These are phyloP conservation scores for Taphrina flavorubra DNA, from an alignment of 1,139 yeast genomes.

Conservation along the genomic window DNA sequence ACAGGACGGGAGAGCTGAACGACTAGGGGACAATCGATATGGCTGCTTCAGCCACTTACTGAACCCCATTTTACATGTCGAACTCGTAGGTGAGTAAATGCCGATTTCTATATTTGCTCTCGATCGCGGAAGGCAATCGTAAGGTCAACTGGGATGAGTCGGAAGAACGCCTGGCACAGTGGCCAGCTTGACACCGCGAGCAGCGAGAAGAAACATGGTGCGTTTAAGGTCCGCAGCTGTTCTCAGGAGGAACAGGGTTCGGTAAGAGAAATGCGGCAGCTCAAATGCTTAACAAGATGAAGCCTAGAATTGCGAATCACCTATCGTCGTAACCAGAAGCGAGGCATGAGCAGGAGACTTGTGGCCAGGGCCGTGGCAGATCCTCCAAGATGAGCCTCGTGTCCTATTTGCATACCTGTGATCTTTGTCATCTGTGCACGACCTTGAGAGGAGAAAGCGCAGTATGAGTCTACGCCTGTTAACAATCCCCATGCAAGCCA, in stretches of 20 bases:
- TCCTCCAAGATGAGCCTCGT: conserved; percentile 39
- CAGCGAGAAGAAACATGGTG: too few species aligned
- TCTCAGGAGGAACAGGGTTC: too few species aligned
- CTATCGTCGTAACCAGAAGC: conserved; percentile 27
- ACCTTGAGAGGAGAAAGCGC: conserved; percentile 22
- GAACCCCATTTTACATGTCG: neutral
- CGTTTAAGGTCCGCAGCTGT: too few species aligned
- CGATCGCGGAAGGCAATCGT: too few species aligned
- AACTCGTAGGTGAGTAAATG: too few species aligned
- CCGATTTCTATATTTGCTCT: too few species aligned
- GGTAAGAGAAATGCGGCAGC: too few species aligned
- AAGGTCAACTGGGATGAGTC: too few species aligned
- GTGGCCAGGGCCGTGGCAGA: conserved; percentile 22
- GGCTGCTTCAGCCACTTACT: neutral
- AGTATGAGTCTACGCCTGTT: conserved; percentile 36
- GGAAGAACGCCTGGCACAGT: too few species aligned
- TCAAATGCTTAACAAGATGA: too few species aligned
- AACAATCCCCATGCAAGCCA: conserved; percentile 39
- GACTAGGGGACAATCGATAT: neutral
- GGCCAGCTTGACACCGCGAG: too few species aligned
- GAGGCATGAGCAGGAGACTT: conserved; percentile 12
- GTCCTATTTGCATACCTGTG: conserved; percentile 32
- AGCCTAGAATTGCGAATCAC: too few species aligned
- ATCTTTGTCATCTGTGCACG: conserved; percentile 18
- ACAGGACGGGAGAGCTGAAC: neutral